phyloP scores from a whole-genome alignment of 1,284 basidiomycete genomes.

The Ganoderma leucocontextum region DNA sequence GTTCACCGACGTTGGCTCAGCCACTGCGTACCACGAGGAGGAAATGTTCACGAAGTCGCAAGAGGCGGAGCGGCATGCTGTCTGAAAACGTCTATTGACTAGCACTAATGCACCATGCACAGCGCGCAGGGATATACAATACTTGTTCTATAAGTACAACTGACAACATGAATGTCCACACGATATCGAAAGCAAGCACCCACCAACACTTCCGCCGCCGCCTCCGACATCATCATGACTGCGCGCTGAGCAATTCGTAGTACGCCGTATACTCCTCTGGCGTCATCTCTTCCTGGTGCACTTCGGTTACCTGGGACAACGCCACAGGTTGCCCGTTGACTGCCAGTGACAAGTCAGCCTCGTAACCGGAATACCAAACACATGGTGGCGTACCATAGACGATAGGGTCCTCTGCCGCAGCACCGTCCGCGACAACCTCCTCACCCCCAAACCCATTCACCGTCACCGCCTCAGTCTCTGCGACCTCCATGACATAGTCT shows the following conservation, averaged over 20 bases:
- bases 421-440: conserved; percentile 30
- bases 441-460: conserved; percentile 26
- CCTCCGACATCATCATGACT: conserved; percentile 3
- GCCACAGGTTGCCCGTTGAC: conserved; percentile 75
- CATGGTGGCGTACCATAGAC: conserved; percentile 62
- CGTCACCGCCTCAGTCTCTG: conserved; percentile 7
- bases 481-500: conserved; percentile 38
- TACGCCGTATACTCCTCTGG: conserved; percentile 85
- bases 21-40: no score
- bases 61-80: background rate
- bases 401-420: conserved; percentile 57
- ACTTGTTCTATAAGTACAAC: conserved; percentile 15
- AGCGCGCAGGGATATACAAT: background rate
- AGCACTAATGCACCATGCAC: background rate
- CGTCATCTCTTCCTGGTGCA: conserved; percentile 85
- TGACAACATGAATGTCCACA: background rate
- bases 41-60: background rate
- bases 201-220: background rate
- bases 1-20: no score
- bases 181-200: background rate
- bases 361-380: background rate
- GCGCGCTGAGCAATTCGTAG: conserved; percentile 59
- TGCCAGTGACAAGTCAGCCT: conserved; percentile 38
- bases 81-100: background rate
- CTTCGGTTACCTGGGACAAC: conserved; percentile 81